phyloP scores from a whole-genome alignment of 2,329 filamentous ascomycete genomes.

The Hypoxylon sp. region DNA sequence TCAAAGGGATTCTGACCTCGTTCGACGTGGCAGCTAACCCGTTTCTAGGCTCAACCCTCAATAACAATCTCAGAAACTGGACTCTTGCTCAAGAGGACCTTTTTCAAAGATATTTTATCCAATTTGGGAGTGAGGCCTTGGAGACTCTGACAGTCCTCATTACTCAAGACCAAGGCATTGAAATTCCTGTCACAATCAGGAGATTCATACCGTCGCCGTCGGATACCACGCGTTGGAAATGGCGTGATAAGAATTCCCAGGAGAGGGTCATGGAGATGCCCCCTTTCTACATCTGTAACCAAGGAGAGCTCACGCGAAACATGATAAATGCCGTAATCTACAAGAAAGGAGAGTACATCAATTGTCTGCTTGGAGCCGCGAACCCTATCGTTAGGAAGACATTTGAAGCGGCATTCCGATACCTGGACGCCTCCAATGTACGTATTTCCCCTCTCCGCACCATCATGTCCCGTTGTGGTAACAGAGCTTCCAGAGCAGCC shows the following conservation, averaged over 20 bases:
- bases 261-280: conserved; percentile 28
- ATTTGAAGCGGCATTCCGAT: conserved; percentile 27
- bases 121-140: conserved; percentile 10
- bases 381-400: conserved; percentile 27
- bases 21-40: conserved; percentile 2
- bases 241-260: conserved; percentile 11
- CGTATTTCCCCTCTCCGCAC: neutral
- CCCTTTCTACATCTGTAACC: conserved; percentile 26
- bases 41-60: conserved; percentile 22
- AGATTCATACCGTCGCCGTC: conserved; percentile 9
- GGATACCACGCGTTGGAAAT: conserved; percentile 25
- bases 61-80: conserved; percentile 20
- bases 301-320: conserved; percentile 1
- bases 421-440: conserved; percentile 14
- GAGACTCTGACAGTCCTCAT: conserved; percentile 11
- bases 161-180: conserved; percentile 28
- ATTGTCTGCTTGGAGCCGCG: conserved; percentile 16
- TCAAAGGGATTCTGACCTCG: neutral
- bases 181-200: conserved; percentile 18
- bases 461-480: neutral
- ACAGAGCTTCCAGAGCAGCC: conserved; percentile 15
- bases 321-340: conserved; percentile 9
- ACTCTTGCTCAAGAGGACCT: conserved; percentile 7
- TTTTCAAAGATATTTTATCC: conserved; percentile 1
- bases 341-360: conserved; percentile 18